These are phyloP conservation scores for Penicillium argentinense DNA, from an alignment of 495 filamentous ascomycete genomes.

Conservation along the genomic window DNA sequence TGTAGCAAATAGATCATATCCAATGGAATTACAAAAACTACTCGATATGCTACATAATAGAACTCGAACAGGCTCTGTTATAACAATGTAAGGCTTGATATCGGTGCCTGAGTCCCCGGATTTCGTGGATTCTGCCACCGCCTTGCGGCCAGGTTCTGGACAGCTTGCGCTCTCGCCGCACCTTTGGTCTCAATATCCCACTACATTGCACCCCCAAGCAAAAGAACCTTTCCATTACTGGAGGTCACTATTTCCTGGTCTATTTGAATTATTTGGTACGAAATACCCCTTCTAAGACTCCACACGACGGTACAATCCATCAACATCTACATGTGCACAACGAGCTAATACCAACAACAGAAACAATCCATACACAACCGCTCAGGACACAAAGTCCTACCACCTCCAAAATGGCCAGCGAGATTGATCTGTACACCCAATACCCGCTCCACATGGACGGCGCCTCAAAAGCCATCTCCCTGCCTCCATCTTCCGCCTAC, in stretches of 20 bases:
- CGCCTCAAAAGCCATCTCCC: conserved; percentile 70
- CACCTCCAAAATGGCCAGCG: conserved; percentile 31
- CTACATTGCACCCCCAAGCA: too few species aligned
- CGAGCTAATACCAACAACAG: conserved; percentile 14
- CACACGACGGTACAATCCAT: too few species aligned
- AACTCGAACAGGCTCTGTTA: too few species aligned
- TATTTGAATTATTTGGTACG: too few species aligned
- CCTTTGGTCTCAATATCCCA: conserved; percentile 1
- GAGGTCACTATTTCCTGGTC: too few species aligned
- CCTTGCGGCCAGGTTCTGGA: conserved; percentile 20
- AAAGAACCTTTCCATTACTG: too few species aligned
- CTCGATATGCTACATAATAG: too few species aligned
- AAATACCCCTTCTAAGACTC: too few species aligned
- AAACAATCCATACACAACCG: conserved; percentile 1
- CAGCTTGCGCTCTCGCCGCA: conserved; percentile 27
- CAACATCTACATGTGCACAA: conserved; percentile 6
- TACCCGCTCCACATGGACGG: conserved; percentile 82
- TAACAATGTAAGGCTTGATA: too few species aligned
- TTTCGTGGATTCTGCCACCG: conserved; percentile 26
- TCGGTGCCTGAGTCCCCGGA: too few species aligned
- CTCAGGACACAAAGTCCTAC: conserved; percentile 9
- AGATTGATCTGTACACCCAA: conserved; percentile 73
- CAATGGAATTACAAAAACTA: too few species aligned
- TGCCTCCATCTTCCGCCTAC: conserved; percentile 41
- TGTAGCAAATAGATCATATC: conserved; percentile 17